phyloP scores from a whole-genome alignment of 495 filamentous ascomycete genomes.

The Neurospora africana region DNA sequence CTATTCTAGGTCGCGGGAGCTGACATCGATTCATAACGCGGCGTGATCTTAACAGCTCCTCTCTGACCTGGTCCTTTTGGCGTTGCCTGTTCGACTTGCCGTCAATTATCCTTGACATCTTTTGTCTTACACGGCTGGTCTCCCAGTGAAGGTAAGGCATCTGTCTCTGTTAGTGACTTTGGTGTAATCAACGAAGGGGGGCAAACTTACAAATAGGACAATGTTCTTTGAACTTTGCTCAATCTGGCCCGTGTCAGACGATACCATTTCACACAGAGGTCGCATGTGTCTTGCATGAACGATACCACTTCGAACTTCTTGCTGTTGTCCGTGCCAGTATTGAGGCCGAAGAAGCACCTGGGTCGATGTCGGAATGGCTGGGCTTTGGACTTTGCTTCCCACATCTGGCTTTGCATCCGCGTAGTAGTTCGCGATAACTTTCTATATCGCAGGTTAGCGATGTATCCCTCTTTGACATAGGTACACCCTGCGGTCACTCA shows the following conservation, averaged over 20 bases:
- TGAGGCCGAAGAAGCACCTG: slow-evolving; percentile 17
- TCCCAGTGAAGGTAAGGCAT: slow-evolving; percentile 68
- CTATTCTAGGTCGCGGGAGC: not conserved
- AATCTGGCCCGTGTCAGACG: not conserved
- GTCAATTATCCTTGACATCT: slow-evolving; percentile 10
- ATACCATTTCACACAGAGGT: slow-evolving; percentile 22
- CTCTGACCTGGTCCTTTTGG: not conserved
- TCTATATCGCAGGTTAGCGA: not conserved
- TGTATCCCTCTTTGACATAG: not conserved
- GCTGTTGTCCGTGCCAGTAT: slow-evolving; percentile 21
- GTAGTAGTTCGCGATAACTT: slow-evolving; percentile 12
- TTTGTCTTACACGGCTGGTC: slow-evolving; percentile 34
- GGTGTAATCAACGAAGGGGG: too few relatives aligned
- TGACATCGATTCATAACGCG: not conserved
- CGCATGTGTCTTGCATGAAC: slow-evolving; percentile 31
- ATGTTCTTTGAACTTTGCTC: not conserved
- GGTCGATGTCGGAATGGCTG: not conserved
- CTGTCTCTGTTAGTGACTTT: slow-evolving; percentile 6
- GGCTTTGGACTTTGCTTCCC: not conserved
- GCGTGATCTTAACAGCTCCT: not conserved
- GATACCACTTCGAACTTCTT: slow-evolving; percentile 11
- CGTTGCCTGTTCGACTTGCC: slow-evolving; percentile 5
- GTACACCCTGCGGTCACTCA: not conserved
- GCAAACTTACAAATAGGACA: not conserved
- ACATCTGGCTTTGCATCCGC: slow-evolving; percentile 3